Conservation (phyloP, 208 protist genomes). For the Trypanosoma grayi region DNA sequence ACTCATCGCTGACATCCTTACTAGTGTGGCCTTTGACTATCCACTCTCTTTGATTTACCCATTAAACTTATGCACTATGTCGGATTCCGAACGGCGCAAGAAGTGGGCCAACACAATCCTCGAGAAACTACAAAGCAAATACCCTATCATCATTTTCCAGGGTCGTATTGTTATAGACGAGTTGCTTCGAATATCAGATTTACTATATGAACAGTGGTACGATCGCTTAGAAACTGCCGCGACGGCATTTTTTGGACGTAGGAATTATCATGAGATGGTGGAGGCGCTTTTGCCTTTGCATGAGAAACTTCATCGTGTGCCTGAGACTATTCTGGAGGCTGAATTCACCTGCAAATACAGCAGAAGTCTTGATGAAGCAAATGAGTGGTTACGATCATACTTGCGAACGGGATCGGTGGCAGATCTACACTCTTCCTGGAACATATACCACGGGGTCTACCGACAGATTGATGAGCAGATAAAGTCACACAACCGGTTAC, state of each 20-base stretch:
- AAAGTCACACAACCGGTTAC: slow-evolving; percentile 43
- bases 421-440: slow-evolving; percentile 81
- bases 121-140: slow-evolving; percentile 58
- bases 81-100: slow-evolving; percentile 70
- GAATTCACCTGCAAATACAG: slow-evolving; percentile 89
- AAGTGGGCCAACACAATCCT: slow-evolving; percentile 72
- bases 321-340: slow-evolving; percentile 94
- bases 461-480: slow-evolving; percentile 75
- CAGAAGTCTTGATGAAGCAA: slow-evolving; percentile 53
- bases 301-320: slow-evolving; percentile 90
- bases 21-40: slow-evolving; percentile 93
- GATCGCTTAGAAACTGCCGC: slow-evolving; percentile 95
- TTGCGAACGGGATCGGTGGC: slow-evolving; percentile 45
- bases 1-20: slow-evolving; percentile 94
- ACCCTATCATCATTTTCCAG: slow-evolving; percentile 86
- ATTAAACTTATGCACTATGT: slow-evolving; percentile 96
- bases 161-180: slow-evolving; percentile 95
- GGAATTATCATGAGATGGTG: slow-evolving; percentile 86
- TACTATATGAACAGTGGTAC: slow-evolving; percentile 95
- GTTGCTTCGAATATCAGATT: slow-evolving; percentile 96
- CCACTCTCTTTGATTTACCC: slow-evolving; percentile 99
- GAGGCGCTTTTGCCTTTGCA: slow-evolving; percentile 91
- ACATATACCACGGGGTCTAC: slow-evolving; percentile 85
- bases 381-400: slow-evolving; percentile 72
- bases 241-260: slow-evolving; percentile 93